phyloP scores from a whole-genome alignment of 2,329 filamentous ascomycete genomes.

The Ceratocystis cacaofunesta region DNA sequence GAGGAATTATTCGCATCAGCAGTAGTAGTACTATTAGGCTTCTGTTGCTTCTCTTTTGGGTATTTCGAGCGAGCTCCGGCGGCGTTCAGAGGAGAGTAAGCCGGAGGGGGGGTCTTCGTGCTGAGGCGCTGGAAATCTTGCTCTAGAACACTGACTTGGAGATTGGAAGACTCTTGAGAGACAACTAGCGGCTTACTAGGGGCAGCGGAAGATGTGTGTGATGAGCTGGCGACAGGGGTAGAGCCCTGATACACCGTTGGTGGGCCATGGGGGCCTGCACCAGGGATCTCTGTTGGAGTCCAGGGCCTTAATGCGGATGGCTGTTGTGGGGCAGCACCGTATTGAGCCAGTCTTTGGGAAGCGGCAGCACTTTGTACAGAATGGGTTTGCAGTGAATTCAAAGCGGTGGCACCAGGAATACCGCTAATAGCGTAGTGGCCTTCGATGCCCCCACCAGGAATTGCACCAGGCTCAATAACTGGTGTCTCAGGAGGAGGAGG shows the following conservation, averaged over 20 bases:
- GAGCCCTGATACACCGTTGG: conserved; percentile 84
- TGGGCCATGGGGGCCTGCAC: conserved; percentile 73
- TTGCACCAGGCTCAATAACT: conserved; percentile 53
- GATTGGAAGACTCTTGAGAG: conserved; percentile 18
- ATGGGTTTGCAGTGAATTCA: conserved; percentile 49
- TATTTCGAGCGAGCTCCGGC: conserved; percentile 42
- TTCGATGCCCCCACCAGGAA: conserved; percentile 72
- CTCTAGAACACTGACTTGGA: conserved; percentile 59
- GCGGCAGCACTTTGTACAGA: conserved; percentile 56
- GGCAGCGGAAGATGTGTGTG: background rate
- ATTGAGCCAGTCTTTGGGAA: conserved; percentile 66
- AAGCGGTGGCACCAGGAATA: conserved; percentile 70
- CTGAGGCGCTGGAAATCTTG: conserved; percentile 76
- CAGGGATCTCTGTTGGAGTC: conserved; percentile 87
- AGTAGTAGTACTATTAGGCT: conserved; percentile 22
- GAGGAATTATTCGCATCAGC: conserved; percentile 18
- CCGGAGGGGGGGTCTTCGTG: conserved; percentile 76
- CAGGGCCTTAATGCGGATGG: conserved; percentile 53
- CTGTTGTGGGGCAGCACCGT: conserved; percentile 35
- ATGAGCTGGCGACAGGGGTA: conserved; percentile 26
- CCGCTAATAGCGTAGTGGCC: conserved; percentile 82
- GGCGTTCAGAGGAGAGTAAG: conserved; percentile 67
- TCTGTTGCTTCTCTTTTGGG: conserved; percentile 61
- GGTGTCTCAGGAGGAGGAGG: conserved; percentile 92
- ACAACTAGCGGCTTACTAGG: conserved; percentile 5